Base-by-base conservation (phyloP, 805 yeast genomes). In the Brettanomyces sp. region DNA sequence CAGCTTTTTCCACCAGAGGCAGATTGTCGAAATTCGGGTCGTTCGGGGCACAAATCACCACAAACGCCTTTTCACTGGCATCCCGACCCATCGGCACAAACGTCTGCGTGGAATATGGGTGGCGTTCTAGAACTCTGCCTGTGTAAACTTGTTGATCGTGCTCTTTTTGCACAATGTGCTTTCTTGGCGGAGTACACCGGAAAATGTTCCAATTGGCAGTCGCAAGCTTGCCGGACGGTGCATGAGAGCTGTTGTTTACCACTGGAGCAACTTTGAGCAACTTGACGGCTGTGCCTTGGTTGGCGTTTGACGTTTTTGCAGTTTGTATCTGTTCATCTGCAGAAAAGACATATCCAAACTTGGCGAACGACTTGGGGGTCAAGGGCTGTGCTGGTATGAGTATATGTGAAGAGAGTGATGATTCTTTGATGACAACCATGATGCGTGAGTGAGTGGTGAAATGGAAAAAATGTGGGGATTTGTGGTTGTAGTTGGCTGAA, bases 241-340 rank as follows among this genome's bases (percentile, higher is more conserved):
- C 72, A 3, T 50, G 47, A 0, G 46, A 51, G 53, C 72, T 85
- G 41, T 69, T 64, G 59, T 82, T 82, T 4, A 63, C 64, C 3
- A 85, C 69, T 2, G 87, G 82, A 1, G 93, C 80, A 4, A 89
- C 93, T 50, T 81, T 73, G 50, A 76, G 77, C 41, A 87, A 62
- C 56, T 90, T 90, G 4, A 76, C 69, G 1, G 97, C 97, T 2
- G 97, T 90, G n/a, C 97, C 97, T 58, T 90, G 89, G 64, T 90
- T 90, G 4, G 96, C 97, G 21, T 74, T 65, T 4, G 74, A 59
- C 32, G 72, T 60, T 36, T 62, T 57, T 43, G 71, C 66, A 1
- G 73, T 57, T 35, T 64, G 58, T 28, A 85, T 68, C 62, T 86
- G 95, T 55, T 87, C 85, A 49, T 76, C 77, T 3, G 95, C 85